Base-by-base conservation (phyloP, 345 rosid genomes). In the Eucalyptus leucophloia region DNA sequence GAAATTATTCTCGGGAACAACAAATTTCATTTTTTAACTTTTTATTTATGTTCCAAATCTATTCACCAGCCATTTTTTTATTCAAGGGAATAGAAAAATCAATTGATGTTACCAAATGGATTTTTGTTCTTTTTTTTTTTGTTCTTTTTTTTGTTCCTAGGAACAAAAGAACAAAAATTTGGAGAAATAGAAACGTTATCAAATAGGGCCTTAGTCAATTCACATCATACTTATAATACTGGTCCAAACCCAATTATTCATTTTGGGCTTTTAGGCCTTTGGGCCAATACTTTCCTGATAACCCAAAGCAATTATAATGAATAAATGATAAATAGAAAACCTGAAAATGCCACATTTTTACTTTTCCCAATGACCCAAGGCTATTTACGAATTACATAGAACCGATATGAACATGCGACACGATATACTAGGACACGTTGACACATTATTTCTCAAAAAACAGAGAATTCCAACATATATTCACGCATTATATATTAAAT, bases 381-480 rank as follows among this genome's bases (percentile, higher is more conserved):
- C 45, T 42, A 9, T 69, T 69, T 69, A 18, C 24, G 26, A 2
- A 69, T 9, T 69, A 51, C 0, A 1, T 51, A 51, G 1, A 0
- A 18, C 4, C 4, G 9, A 51, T 3, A 51, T 51, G 0, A 51
- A 51, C 23, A 51, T 7, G 4, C 8, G 2, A 51, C 23, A 51
- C 2, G 4, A 51, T 51, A 51, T 3, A 51, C 1, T 7, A 7
- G 2, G 23, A 51, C 9, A 51, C 2, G 21, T 51, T 1, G 2
- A 51, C 56, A 51, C 56, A 1, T 18, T 51, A 51, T 18, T 51
- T 51, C 23, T 51, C 23, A 51, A 51, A 51, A 51, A 51, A 51
- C 0, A 51, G 23, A 7, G 0, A 51, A 51, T 18, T 51, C 4
- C 2, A 51, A 51, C 23, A 51, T 3, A 3, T 17, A 0, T 0